Conservation (phyloP, 1,284 basidiomycete species). For the Naganishia sp. region DNA sequence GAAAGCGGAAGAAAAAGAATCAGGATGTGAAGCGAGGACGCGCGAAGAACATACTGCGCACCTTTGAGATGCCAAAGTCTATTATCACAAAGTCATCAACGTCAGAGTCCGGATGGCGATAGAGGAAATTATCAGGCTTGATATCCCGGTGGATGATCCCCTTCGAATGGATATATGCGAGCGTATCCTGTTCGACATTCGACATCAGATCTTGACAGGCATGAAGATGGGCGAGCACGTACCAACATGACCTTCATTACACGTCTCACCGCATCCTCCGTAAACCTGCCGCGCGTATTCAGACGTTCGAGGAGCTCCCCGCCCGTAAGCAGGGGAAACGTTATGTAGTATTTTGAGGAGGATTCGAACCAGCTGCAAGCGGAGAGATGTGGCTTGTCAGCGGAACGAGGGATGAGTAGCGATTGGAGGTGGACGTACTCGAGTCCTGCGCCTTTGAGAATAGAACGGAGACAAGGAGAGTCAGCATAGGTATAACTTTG, state of each 20-base stretch:
- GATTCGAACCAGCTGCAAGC: conserved; percentile 33
- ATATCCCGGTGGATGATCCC: conserved; percentile 34
- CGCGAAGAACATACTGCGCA: conserved; percentile 1
- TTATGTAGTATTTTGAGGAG: conserved; percentile 32
- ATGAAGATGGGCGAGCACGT: neutral
- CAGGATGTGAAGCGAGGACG: neutral
- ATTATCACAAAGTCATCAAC: conserved; percentile 34
- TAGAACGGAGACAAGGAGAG: neutral
- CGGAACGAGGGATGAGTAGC: neutral
- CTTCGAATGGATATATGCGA: conserved; percentile 31
- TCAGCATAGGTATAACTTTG: no score
- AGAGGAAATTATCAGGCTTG: conserved; percentile 35
- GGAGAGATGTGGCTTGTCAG: neutral
- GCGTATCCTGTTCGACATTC: conserved; percentile 29
- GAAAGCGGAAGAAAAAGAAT: neutral
- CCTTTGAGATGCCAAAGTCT: conserved; percentile 35
- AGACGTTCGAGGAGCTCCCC: conserved; percentile 33
- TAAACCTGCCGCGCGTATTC: conserved; percentile 31
- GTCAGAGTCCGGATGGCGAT: conserved; percentile 30
- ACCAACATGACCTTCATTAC: conserved; percentile 32
- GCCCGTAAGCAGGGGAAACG: conserved; percentile 33
- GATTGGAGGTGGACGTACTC: conserved; percentile 24
- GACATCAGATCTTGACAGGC: neutral
- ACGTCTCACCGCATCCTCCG: conserved; percentile 29
- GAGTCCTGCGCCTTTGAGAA: conserved; percentile 17